These are phyloP conservation scores for Yarrowia porcina DNA, from an alignment of 805 yeast genomes.

Conservation along the genomic window DNA sequence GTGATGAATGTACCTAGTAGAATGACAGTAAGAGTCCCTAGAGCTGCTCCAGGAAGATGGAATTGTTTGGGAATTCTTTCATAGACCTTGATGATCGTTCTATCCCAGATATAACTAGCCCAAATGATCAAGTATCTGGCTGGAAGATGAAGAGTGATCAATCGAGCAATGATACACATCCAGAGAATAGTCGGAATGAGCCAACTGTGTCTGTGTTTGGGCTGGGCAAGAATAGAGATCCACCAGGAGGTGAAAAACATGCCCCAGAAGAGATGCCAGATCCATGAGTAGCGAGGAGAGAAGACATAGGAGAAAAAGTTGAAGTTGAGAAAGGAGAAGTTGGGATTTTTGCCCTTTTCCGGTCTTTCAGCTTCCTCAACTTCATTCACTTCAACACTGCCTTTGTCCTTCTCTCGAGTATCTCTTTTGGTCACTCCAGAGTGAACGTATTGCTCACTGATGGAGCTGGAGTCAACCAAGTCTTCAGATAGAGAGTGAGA, in stretches of 20 bases:
- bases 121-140: slow-evolving; percentile 36
- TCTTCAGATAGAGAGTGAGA: not conserved
- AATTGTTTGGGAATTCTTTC: slow-evolving; percentile 37
- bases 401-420: not conserved
- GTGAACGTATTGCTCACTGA: not conserved
- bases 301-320: no score
- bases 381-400: not conserved
- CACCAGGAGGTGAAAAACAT: slow-evolving; percentile 53
- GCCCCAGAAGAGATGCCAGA: slow-evolving; percentile 36
- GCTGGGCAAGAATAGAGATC: slow-evolving; percentile 52
- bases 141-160: slow-evolving; percentile 50
- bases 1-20: slow-evolving; percentile 54
- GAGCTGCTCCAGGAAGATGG: slow-evolving; percentile 46
- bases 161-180: slow-evolving; percentile 49
- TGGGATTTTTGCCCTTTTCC: no score
- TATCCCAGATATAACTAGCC: slow-evolving; percentile 37
- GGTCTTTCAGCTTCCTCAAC: not conserved
- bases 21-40: slow-evolving; percentile 47
- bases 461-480: not conserved
- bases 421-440: not conserved
- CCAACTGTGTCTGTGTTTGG: slow-evolving; percentile 51
- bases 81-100: slow-evolving; percentile 37
- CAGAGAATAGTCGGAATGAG: slow-evolving; percentile 56
- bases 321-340: no score
- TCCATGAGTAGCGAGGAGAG: slow-evolving; percentile 30